phyloP scores from a whole-genome alignment of 2,329 filamentous ascomycete genomes.

The Exophiala mesophila region DNA sequence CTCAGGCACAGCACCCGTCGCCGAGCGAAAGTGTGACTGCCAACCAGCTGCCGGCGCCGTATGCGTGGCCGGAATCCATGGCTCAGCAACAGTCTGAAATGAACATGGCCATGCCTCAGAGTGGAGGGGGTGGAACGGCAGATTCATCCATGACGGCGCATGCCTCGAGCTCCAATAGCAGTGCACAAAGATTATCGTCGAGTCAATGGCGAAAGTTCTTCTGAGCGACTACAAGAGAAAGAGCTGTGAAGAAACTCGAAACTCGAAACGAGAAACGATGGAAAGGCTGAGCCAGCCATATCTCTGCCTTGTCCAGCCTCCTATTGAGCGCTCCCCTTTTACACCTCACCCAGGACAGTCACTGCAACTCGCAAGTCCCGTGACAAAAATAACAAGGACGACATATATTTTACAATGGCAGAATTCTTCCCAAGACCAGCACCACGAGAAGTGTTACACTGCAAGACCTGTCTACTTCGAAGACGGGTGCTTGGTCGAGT shows the following conservation, averaged over 20 bases:
- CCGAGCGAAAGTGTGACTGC: slow-evolving; percentile 1
- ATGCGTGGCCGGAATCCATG: neutral
- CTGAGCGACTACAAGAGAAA: too few relatives aligned
- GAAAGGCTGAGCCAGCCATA: too few relatives aligned
- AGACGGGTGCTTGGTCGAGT: neutral
- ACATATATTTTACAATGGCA: neutral
- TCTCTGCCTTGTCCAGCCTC: too few relatives aligned
- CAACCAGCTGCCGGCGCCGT: neutral
- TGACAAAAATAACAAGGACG: neutral
- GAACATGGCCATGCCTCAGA: neutral
- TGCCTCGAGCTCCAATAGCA: neutral
- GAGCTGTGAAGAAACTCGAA: too few relatives aligned
- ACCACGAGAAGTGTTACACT: neutral
- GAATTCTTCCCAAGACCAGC: neutral
- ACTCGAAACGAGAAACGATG: too few relatives aligned
- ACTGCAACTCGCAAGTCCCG: too few relatives aligned
- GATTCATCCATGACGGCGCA: neutral
- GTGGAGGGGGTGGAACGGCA: neutral
- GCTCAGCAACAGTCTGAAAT: neutral
- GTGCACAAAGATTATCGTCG: slow-evolving; percentile 2
- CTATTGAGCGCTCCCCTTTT: too few relatives aligned
- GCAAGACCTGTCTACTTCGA: neutral
- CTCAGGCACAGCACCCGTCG: slow-evolving; percentile 3
- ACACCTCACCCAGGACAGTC: too few relatives aligned
- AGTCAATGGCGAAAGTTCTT: slow-evolving; percentile 9